Evolutionary conservation across 2,329 filamentous ascomycete species (phyloP).

Genomic region (Aspergillus tanneri): DNA sequence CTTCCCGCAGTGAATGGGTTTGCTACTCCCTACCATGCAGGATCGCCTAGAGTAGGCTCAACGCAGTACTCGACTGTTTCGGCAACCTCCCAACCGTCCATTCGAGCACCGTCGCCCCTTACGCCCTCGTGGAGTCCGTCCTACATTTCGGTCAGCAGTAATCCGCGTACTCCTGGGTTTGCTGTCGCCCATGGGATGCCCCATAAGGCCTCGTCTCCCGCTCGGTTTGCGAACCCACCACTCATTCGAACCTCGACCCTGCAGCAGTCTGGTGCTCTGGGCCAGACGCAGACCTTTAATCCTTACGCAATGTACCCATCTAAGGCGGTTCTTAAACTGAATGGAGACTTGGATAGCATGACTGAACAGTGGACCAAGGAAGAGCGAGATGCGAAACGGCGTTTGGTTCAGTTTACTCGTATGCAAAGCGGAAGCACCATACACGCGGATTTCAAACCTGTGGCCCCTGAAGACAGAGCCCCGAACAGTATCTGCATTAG

Average conservation of each 20-base stretch:
- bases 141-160: slow-evolving; percentile 48
- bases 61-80: slow-evolving; percentile 45
- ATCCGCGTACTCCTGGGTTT: slow-evolving; percentile 46
- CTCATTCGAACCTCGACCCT: slow-evolving; percentile 68
- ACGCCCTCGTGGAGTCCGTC: slow-evolving; percentile 49
- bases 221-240: slow-evolving; percentile 53
- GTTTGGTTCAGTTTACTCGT: slow-evolving; percentile 85
- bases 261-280: slow-evolving; percentile 52
- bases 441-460: slow-evolving; percentile 73
- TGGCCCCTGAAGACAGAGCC: slow-evolving; percentile 74
- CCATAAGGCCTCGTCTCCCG: slow-evolving; percentile 48
- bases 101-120: slow-evolving; percentile 52
- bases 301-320: slow-evolving; percentile 77
- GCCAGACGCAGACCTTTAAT: slow-evolving; percentile 62
- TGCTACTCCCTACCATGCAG: slow-evolving; percentile 38
- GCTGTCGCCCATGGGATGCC: slow-evolving; percentile 39
- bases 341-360: slow-evolving; percentile 83
- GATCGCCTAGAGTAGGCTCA: slow-evolving; percentile 42
- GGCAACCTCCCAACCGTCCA: slow-evolving; percentile 41
- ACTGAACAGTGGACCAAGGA: slow-evolving; percentile 77
- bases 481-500: slow-evolving; percentile 90
- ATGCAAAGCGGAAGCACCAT: slow-evolving; percentile 80
- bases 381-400: slow-evolving; percentile 73
- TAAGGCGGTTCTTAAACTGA: slow-evolving; percentile 82
- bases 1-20: slow-evolving; percentile 45